Conservation (phyloP, 2,329 filamentous ascomycete species). For the Fusarium abutilonis region DNA sequence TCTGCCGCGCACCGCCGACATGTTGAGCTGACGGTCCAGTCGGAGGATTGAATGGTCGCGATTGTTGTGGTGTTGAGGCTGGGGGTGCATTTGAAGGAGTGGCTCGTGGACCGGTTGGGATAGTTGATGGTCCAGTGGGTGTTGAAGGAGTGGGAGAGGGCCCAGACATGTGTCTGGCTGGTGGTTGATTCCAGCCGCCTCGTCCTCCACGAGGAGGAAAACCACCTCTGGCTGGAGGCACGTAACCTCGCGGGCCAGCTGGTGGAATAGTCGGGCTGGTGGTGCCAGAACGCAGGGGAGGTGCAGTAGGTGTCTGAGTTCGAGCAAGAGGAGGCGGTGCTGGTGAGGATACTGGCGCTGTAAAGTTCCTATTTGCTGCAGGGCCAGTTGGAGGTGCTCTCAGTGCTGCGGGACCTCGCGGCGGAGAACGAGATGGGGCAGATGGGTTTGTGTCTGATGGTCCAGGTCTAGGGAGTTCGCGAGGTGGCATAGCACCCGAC, state of each 20-base stretch:
- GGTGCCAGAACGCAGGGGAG: constrained; percentile 52
- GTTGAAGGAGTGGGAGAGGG: constrained; percentile 54
- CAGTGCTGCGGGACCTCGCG: constrained; percentile 64
- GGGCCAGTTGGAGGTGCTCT: constrained; percentile 61
- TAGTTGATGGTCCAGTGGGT: constrained; percentile 52
- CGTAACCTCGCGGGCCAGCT: constrained; percentile 65
- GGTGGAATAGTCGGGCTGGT: constrained; percentile 62
- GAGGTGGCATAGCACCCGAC: constrained; percentile 39
- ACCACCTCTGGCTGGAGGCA: constrained; percentile 56
- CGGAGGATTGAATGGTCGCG: constrained; percentile 64
- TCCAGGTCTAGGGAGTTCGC: constrained; percentile 45
- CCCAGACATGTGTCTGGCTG: constrained; percentile 49
- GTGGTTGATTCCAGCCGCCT: constrained; percentile 55
- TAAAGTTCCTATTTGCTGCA: constrained; percentile 52
- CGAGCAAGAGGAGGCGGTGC: constrained; percentile 48
- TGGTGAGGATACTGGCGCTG: constrained; percentile 51
- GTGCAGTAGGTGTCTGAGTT: constrained; percentile 49
- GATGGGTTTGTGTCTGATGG: constrained; percentile 45
- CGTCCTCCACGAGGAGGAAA: constrained; percentile 59
- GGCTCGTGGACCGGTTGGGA: constrained; percentile 61
- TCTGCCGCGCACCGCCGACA: constrained; percentile 52
- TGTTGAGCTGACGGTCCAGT: constrained; percentile 62
- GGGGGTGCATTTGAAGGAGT: constrained; percentile 48
- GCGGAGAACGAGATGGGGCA: constrained; percentile 57
- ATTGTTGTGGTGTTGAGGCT: constrained; percentile 55